Evolutionary conservation across 805 yeast genomes (phyloP).

Genomic region (Saturnispora halmiae): DNA sequence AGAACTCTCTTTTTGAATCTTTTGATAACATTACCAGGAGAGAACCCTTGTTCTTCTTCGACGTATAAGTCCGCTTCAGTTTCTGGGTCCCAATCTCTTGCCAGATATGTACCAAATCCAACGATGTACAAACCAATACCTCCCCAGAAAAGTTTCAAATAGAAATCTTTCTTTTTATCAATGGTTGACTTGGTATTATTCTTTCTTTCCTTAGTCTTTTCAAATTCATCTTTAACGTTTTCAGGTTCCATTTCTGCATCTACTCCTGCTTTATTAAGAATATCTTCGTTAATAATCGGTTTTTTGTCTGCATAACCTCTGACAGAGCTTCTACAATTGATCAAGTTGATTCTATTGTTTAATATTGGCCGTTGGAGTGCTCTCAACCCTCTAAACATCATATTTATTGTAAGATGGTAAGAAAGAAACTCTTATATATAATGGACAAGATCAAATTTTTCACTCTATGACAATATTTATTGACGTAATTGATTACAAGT

Average conservation of each 20-base stretch:
- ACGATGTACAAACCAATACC: constrained; percentile 29
- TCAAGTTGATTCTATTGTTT: background rate
- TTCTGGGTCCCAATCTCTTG: constrained; percentile 77
- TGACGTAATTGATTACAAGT: too few relatives aligned
- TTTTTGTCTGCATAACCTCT: constrained; percentile 18
- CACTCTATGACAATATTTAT: background rate
- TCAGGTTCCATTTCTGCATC: constrained; percentile 35
- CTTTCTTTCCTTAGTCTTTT: constrained; percentile 35
- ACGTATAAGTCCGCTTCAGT: constrained; percentile 44
- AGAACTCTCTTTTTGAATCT: constrained; percentile 66
- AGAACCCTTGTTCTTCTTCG: constrained; percentile 57
- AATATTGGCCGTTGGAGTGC: background rate
- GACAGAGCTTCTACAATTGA: background rate
- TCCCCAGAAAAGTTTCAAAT: constrained; percentile 62
- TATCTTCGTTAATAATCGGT: constrained; percentile 62
- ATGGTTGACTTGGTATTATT: constrained; percentile 57
- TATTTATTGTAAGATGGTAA: background rate
- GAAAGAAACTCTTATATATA: too few relatives aligned
- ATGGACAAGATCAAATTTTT: too few relatives aligned
- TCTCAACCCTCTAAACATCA: constrained; percentile 4
- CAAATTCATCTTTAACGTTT: constrained; percentile 23
- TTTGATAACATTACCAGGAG: constrained; percentile 53
- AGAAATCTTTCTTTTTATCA: constrained; percentile 74
- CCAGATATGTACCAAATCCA: constrained; percentile 54
- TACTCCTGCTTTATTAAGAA: constrained; percentile 77